Conservation (phyloP, 139 green algal species). For the Zygnema cylindricum region DNA sequence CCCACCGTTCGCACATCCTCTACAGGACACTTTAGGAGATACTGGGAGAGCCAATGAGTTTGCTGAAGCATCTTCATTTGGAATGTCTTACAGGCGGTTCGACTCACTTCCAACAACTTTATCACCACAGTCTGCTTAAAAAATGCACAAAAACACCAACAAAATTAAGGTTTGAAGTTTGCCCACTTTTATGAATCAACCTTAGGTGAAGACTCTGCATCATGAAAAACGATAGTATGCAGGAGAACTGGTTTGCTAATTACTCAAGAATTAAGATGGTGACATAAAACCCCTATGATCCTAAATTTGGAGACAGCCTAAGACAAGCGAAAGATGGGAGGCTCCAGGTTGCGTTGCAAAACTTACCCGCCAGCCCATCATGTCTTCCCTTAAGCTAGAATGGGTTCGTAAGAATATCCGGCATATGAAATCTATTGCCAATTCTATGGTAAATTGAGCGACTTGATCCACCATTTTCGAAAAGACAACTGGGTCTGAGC, state of each 20-base stretch:
- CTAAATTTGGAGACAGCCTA: too few relatives aligned
- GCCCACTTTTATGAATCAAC: too few relatives aligned
- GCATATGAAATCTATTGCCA: conserved; percentile 38
- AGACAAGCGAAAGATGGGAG: background rate
- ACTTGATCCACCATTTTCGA: background rate
- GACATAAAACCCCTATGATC: too few relatives aligned
- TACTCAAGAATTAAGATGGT: background rate
- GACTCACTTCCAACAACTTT: conserved; percentile 17
- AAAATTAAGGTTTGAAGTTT: background rate
- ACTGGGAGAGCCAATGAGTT: conserved; percentile 27
- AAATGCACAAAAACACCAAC: background rate
- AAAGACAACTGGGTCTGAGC: background rate
- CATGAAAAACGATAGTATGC: background rate
- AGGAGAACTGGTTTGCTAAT: background rate
- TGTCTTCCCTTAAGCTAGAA: conserved; percentile 40
- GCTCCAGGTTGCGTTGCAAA: background rate
- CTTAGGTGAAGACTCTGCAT: background rate
- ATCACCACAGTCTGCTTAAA: conserved; percentile 23
- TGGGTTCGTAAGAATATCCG: conserved; percentile 43
- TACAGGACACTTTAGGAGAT: conserved; percentile 52
- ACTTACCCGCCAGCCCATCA: conserved; percentile 36
- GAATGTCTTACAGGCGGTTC: conserved; percentile 16
- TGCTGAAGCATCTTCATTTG: background rate
- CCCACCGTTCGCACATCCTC: conserved; percentile 42
- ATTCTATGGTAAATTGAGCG: background rate